Base-by-base conservation (phyloP, 2,329 filamentous ascomycete genomes). In the Diaporthe longicolla region DNA sequence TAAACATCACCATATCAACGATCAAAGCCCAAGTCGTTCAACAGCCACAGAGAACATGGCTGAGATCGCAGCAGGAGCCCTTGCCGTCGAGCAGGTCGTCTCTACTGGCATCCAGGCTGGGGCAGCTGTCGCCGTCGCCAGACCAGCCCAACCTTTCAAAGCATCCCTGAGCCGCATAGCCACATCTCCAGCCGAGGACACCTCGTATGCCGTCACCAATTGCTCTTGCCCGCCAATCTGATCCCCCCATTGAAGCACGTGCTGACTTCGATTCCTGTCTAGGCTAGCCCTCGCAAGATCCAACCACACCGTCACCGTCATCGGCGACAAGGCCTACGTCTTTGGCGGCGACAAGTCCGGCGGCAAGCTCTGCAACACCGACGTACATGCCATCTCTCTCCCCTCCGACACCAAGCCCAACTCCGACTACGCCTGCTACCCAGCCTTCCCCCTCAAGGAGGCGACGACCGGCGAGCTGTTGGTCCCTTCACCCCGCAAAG, bases 271-370 rank as follows among this genome's bases (percentile, higher is more conserved):
- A 8, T 19, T 2, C 19, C 15, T 8, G 7, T 3, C 5, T 61
- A 83, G 81, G 29, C 78, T 80, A 32, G 81, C 81, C 7, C 82
- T 91, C 15, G 83, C 84, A 9, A 84, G 88, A 71, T 84, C 85
- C 11, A 80, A 85, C 58, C 89, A 91, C 79, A 87, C 87, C 3
- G 77, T 90, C 63, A 88, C 87, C 5, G 81, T 89, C 59, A 83
- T 91, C 76, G 86, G 86, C 74, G 84, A 86, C 70, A 86, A 87
- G 76, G 88, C 88, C 40, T 89, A 89, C 78, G 86, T 90, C 70
- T 90, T 90, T 75, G 88, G 89, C 9, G 89, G 89, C 70, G 83
- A 85, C 77, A 80, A 77, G 0, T 78, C 80, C 57, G 78, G 77
- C 54, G 78, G 83, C 75, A 75, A 82, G 73, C 81, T 89, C 35